phyloP scores from a whole-genome alignment of 2,329 filamentous ascomycete genomes.

The Pseudogymnoascus sp. region DNA sequence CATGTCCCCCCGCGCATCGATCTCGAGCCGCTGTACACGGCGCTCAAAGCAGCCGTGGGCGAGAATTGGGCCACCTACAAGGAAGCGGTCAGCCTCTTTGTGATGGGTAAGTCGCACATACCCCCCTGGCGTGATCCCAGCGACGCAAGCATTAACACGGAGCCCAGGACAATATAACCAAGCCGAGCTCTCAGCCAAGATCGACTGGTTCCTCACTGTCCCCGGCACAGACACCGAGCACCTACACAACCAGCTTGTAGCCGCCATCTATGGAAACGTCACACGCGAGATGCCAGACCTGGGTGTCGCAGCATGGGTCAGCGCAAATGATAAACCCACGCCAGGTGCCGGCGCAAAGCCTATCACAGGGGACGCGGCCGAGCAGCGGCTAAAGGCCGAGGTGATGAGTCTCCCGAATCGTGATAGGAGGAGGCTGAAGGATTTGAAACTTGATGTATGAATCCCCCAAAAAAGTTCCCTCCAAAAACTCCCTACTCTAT shows the following conservation, averaged over 20 bases:
- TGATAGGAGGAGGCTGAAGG: conserved; percentile 59
- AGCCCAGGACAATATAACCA: conserved; percentile 54
- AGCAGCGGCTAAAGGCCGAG: conserved; percentile 58
- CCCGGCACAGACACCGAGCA: conserved; percentile 47
- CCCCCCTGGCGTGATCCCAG: neutral
- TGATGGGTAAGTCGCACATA: conserved; percentile 44
- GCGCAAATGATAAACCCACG: conserved; percentile 60
- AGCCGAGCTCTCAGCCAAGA: conserved; percentile 47
- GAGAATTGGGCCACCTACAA: conserved; percentile 60
- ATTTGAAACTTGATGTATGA: conserved; percentile 51
- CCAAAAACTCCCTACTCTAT: neutral
- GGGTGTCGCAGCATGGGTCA: conserved; percentile 63
- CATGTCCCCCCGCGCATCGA: conserved; percentile 60
- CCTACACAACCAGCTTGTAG: conserved; percentile 60
- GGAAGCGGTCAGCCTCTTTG: conserved; percentile 52
- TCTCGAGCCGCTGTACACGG: conserved; percentile 55
- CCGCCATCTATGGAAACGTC: conserved; percentile 61
- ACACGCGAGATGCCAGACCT: conserved; percentile 61
- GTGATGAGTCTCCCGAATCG: conserved; percentile 63
- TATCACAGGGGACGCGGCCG: conserved; percentile 55
- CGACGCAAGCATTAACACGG: conserved; percentile 24
- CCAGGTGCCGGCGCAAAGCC: conserved; percentile 51
- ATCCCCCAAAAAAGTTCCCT: too few species aligned
- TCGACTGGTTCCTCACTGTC: conserved; percentile 52
- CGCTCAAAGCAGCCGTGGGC: conserved; percentile 51